Evolutionary conservation across 768 basidiomycete genomes (phyloP), one percentile per base, ranked within the genome.

Genomic region (Kwoniella sp.): DNA sequence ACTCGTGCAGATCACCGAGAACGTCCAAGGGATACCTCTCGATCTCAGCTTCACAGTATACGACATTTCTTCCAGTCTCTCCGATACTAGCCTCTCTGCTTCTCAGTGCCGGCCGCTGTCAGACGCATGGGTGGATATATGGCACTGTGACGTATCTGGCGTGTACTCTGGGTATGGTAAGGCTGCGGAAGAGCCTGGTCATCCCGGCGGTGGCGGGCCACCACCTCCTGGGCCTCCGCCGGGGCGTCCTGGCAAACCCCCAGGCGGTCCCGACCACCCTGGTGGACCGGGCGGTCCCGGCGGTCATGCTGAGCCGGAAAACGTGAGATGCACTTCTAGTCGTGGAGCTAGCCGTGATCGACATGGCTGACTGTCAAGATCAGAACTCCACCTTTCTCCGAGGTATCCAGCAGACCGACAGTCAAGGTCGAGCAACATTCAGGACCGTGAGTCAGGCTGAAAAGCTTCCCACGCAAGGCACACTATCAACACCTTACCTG

Each of bases 321-420:
- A 29, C 40, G 34, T 36, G 19, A 15, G 34, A 15, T 19, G 8
- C 9, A 32, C 15, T 32, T 26, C 27, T 7, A 37, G 39, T 25
- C 11, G 20, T 22, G 49, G 49, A 7, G 15, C 37, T 15, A 8
- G 20, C 19, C 8, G 26, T 31, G 50, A 17, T 22, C 26, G 50
- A 25, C 50, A 41, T 34, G 39, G n/a, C n/a, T n/a, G n/a, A n/a
- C n/a, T n/a, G n/a, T n/a, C n/a, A n/a, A n/a, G n/a, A n/a, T 32
- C 41, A 51, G 40, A 51, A 51, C 40, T 40, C 50, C 3, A 51
- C 50, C 11, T 51, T 51, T 41, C 40, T 51, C 11, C 42, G 50
- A 26, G 50, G 50, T 20, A 44, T 51, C 28, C 50, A 51, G 39
- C 50, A 51, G 27, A 29, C 50, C 4, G 40, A 43, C 25, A 11